These are phyloP conservation scores for Euphorbia tirucalli DNA, from an alignment of 345 rosid species.

Conservation along the genomic window DNA sequence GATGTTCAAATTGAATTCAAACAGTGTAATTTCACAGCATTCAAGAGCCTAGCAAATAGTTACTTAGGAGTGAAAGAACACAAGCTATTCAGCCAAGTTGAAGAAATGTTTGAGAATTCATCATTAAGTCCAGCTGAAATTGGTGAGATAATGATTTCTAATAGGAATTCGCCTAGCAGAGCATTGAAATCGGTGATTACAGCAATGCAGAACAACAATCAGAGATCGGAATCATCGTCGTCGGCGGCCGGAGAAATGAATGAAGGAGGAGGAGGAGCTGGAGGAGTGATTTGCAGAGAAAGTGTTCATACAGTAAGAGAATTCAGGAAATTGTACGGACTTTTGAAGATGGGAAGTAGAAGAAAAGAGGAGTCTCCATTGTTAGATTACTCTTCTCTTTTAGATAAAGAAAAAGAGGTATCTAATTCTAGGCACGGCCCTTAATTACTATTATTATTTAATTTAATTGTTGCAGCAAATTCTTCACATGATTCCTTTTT, in stretches of 20 bases:
- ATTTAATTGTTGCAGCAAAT: too few relatives aligned
- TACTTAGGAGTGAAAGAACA: slow-evolving; percentile 30
- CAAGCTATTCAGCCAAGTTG: slow-evolving; percentile 24
- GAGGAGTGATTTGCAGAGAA: slow-evolving; percentile 18
- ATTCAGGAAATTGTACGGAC: slow-evolving; percentile 27
- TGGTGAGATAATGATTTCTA: slow-evolving; percentile 29
- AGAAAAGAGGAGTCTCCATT: slow-evolving; percentile 19
- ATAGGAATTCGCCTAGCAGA: slow-evolving; percentile 24
- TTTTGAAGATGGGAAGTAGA: slow-evolving; percentile 25
- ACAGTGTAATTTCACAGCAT: slow-evolving; percentile 18
- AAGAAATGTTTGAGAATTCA: slow-evolving; percentile 17
- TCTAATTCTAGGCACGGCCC: slow-evolving; percentile 4
- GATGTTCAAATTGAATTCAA: slow-evolving; percentile 26
- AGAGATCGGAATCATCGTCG: not conserved
- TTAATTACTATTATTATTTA: not conserved
- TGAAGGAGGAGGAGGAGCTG: not conserved
- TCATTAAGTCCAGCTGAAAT: slow-evolving; percentile 29
- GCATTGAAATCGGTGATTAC: slow-evolving; percentile 26
- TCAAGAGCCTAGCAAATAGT: slow-evolving; percentile 24
- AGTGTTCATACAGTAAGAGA: slow-evolving; percentile 24
- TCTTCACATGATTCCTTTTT: too few relatives aligned
- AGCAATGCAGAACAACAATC: slow-evolving; percentile 15
- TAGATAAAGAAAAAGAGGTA: slow-evolving; percentile 4
- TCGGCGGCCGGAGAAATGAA: not conserved
- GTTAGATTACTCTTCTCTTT: not conserved